Base-by-base conservation (phyloP, 495 filamentous ascomycete species). In the Apodospora peruviana region DNA sequence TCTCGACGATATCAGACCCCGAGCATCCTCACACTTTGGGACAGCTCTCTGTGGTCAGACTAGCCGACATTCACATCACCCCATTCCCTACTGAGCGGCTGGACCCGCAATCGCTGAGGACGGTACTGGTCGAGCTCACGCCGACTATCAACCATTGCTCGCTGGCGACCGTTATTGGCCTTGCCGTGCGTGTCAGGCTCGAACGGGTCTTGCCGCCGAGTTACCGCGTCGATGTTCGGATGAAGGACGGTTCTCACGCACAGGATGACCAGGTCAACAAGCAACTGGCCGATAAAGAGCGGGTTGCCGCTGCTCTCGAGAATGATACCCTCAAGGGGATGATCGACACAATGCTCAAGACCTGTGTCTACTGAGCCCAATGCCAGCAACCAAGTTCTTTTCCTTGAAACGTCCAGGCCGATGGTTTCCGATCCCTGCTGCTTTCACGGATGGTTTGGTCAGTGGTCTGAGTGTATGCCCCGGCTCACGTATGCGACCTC, bases 131-230 rank as follows among this genome's bases (percentile, higher is more conserved):
- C 23, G 74, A 87, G 55, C 84, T 98, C 44, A 98, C 93, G 3
- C 93, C 93, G n/a, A 98, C 94, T 16, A 89, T 97, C 60, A 95
- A 90, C 17, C 94, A 97, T 59, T 98, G 93, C 72, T 91, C 87
- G 29, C 78, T 97, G 12, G 94, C 93, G 9, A 97, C 94, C 1
- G 90, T 97, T 43, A 97, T 98, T 65, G 93, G 94, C 2, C 78
- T 98, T 5, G 91, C 93, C 14, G 88, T 98, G 12, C 79, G 93
- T 16, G 91, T 95, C 40, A 78, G 94, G 24, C 75, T 98, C 21
- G 90, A 96, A 62, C 87, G 95, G 64, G 83, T 86, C 8, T 75
- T 98, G 37, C 94, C 93, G 1, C 86, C 93, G n/a, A 83, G 90
- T 46, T 98, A 91, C 64, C 81, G 93, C 17, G 76, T 97, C 9